Base-by-base conservation (phyloP, 2,329 filamentous ascomycete species). In the Sclerotinia minor region DNA sequence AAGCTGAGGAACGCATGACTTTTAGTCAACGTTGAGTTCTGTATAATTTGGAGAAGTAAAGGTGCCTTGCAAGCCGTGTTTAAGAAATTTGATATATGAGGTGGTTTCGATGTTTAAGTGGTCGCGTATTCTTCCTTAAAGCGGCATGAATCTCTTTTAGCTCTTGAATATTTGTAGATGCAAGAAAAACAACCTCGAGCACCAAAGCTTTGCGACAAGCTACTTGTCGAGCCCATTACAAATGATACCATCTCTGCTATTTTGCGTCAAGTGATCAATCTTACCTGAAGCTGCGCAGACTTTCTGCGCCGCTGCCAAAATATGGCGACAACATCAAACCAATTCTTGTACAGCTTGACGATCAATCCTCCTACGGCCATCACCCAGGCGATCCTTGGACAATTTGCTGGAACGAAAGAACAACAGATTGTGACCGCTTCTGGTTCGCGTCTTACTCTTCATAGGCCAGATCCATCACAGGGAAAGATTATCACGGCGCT, bases 321-420 rank as follows among this genome's bases (percentile, higher is more conserved):
- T 44, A 98, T 98, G 95, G 94, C 95, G 83, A 96, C 94, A 79
- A 97, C 94, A 70, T 97, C 94, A 73, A 94, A 94, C 79, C 96
- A 97, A 92, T 97, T 97, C 80, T 89, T 99, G 82, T 99, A 99
- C 83, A 95, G 92, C 76, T 85, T 99, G 82, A 98, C 95, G 74
- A 89, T 99, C 77, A 93, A 97, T 81, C 90, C 92, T 74, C 92
- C 95, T 45, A 94, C 93, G 73, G 91, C 92, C 69, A 88, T 97
- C 76, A 93, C 90, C 63, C 91, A 96, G 81, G 94, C 95, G 72
- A 90, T 97, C 72, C 85, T 97, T 69, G 96, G 95, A 75, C 94
- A 98, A 81, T 98, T 98, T 80, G 89, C 92, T 69, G 94, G 94
- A 73, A 97, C 92, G 72, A 96, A 94, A 82, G 94, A 97, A 81